phyloP scores from a whole-genome alignment of 148 eudicot species.

The Amaranthus palmeri region DNA sequence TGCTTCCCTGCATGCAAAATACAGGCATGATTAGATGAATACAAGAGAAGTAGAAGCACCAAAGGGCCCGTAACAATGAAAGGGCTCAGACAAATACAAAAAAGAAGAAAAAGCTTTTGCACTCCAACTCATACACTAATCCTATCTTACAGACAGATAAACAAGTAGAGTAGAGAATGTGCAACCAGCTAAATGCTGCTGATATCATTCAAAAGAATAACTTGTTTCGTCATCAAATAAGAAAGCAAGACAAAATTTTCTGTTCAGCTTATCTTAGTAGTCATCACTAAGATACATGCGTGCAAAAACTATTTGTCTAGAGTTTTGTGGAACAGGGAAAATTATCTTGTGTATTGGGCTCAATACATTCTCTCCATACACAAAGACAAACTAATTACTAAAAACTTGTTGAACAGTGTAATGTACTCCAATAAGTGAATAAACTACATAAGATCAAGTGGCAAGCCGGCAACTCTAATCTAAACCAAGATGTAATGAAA shows the following conservation, averaged over 20 bases:
- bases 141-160: neutral
- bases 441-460: neutral
- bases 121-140: too few relatives aligned
- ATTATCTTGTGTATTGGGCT: too few relatives aligned
- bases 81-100: neutral
- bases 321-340: too few relatives aligned
- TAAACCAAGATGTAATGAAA: neutral
- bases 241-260: too few relatives aligned
- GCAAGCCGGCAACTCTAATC: too few relatives aligned
- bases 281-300: too few relatives aligned
- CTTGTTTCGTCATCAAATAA: too few relatives aligned
- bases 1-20: slow-evolving; percentile 19
- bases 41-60: neutral
- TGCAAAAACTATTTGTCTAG: too few relatives aligned
- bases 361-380: neutral
- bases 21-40: slow-evolving; percentile 2
- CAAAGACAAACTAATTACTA: neutral
- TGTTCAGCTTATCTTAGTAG: too few relatives aligned
- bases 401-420: neutral
- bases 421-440: neutral
- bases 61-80: neutral
- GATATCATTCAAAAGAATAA: neutral
- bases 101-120: neutral
- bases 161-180: neutral
- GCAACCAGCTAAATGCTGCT: neutral